phyloP scores from a whole-genome alignment of 2,329 filamentous ascomycete species.

The Pestalotiopsis sp. region DNA sequence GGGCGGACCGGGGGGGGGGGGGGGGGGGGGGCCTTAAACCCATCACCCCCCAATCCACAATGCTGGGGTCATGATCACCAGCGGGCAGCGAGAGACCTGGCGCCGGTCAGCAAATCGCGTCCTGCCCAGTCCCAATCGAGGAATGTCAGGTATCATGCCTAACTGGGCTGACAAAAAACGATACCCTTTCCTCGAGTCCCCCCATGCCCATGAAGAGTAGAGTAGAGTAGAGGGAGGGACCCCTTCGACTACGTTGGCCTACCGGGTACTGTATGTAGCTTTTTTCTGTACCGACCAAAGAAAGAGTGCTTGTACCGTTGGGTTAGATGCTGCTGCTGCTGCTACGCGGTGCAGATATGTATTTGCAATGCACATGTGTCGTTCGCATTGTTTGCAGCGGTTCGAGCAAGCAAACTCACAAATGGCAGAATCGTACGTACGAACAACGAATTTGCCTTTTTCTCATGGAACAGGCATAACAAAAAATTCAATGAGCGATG shows the following conservation, averaged over 20 bases:
- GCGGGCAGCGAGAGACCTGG: background rate
- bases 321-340: no score
- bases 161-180: conserved; percentile 3
- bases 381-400: no score
- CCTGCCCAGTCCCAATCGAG: conserved; percentile 5
- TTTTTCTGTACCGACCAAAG: no score
- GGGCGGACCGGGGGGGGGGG: background rate
- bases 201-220: background rate
- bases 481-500: background rate
- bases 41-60: conserved; percentile 3
- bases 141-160: background rate
- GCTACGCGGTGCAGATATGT: no score
- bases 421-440: no score
- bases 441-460: no score
- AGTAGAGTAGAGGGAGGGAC: background rate
- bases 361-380: no score
- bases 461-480: background rate
- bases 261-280: no score
- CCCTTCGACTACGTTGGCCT: background rate
- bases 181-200: background rate
- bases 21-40: background rate
- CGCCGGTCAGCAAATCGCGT: conserved; percentile 10
- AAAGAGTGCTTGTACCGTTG: no score
- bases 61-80: conserved; percentile 10
- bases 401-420: background rate